Evolutionary conservation across 2,329 filamentous ascomycete genomes (phyloP), one percentile per base, ranked within the genome.

Genomic region (Fusarium nisikadoi): DNA sequence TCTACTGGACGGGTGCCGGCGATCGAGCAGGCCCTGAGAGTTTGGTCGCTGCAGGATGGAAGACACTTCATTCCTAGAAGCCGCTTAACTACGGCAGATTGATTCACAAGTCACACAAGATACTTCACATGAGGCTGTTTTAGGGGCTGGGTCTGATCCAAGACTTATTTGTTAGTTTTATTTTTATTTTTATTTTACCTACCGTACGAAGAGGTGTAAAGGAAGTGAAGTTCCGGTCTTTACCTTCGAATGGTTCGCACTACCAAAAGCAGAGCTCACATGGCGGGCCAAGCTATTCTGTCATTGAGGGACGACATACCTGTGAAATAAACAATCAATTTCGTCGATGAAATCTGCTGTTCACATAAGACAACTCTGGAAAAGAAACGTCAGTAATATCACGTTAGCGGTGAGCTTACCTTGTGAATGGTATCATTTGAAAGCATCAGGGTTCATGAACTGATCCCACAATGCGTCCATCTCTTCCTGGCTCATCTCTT

Each of bases 1-100:
- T 92, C 78, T 92, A 91, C 80, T 92, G 91, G 91, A 90, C 90
- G 42, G 90, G 90, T 4, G 87, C 86, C 5, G 88, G 86, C 0
- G 91, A 92, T 80, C 83, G 85, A 12, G 79, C 82, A 43, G 87
- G 85, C 5, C 73, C 80, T 13, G 82, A 86, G 72, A 92, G 90
- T 76, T 76, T 93, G 67, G 87, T 92, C 29, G 85, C 85, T 58
- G 87, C 89, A 36, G 90, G 90, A 8, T 90, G 87, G 75, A 82
- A 87, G 63, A 86, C 85, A 5, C 78, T 92, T 27, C 52, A 62
- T 31, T 58, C 19, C 11, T 43, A 61, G 19, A 60, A 60, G 25
- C 17, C 11, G 6, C 13, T 19, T 29, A 31, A 45, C 8, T n/a
- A 23, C 25, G 33, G 8, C 16, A 23, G 9, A 4, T 20, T 25